Evolutionary conservation across 768 basidiomycete species (phyloP).

Genomic region (Phylloporus sp.): DNA sequence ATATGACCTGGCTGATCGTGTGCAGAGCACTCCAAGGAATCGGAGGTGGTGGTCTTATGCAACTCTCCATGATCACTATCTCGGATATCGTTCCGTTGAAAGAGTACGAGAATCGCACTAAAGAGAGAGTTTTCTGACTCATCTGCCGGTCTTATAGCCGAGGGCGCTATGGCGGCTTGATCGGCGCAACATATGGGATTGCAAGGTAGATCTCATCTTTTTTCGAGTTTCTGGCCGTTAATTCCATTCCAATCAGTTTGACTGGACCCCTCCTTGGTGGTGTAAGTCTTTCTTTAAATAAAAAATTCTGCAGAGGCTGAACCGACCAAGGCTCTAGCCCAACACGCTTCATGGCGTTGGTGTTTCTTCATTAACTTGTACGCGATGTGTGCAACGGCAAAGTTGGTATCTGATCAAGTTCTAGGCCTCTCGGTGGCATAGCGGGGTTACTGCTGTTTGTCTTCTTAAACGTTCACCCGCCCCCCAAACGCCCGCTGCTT

Average conservation of each 20-base stretch:
- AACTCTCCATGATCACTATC: conserved; percentile 71
- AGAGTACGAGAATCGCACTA: conserved; percentile 53
- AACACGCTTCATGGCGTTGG: conserved; percentile 80
- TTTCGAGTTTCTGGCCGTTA: background rate
- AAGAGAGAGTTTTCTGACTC: background rate
- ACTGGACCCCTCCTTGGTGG: conserved; percentile 80
- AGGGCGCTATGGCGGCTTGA: conserved; percentile 69
- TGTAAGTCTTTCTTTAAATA: conserved; percentile 36
- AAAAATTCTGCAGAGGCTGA: no score
- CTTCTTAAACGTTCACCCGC: conserved; percentile 73
- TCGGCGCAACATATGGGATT: conserved; percentile 80
- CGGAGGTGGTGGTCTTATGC: conserved; percentile 73
- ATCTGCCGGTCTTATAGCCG: conserved; percentile 39
- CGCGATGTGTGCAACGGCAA: conserved; percentile 11
- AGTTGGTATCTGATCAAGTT: background rate
- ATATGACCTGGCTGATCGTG: conserved; percentile 69
- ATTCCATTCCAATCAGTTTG: conserved; percentile 36
- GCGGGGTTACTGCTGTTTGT: conserved; percentile 57
- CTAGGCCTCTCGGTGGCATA: conserved; percentile 65
- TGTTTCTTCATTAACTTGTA: conserved; percentile 75
- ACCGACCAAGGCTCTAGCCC: conserved; percentile 51
- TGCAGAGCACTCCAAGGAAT: conserved; percentile 79
- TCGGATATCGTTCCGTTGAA: conserved; percentile 79
- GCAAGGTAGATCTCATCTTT: conserved; percentile 35
- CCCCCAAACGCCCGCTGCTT: conserved; percentile 49